Base-by-base conservation (phyloP, 2,329 filamentous ascomycete species). In the Microsporum ferrugineum region DNA sequence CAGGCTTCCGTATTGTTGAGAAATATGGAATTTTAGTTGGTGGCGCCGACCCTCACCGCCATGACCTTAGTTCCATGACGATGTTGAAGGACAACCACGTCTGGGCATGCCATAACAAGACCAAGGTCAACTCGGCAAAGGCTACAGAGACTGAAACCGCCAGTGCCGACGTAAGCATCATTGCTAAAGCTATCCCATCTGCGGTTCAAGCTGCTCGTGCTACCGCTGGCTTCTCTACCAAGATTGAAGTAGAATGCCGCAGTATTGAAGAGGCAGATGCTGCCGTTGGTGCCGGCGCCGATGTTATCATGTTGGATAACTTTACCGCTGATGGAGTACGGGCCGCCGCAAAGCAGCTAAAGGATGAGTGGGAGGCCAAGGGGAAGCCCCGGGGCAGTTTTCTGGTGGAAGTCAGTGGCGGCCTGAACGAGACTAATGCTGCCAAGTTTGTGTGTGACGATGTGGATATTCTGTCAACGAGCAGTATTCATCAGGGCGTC, bases 51-150 rank as follows among this genome's bases (percentile, higher is more conserved):
- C 84, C 87, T 2, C 94, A 99, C 74, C 81, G 94, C 36, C 89
- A 96, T 76, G 94, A 99, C 73, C 79, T 99, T 61, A 88, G 85
- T 72, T 84, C 87, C 65, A 97, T 99, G 94, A 91, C 91, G 61
- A 99, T 99, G 94, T 81, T 99, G 66, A 99, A 99, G 79, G 94
- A 99, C 76, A 99, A 99, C 76, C 94, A 99, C 76, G 87, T 99
- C 61, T 96, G 92, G 88, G 90, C 89, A 64, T 87, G 88, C 60
- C 87, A 87, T 57, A 73, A 76, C 60, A 75, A 76, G 62, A 64
- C 66, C n/a, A 63, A 58, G 23, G 41, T 58, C 8, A 61, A 63
- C 17, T 29, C 60, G 36, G 55, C 17, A 23, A 23, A 53, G 31
- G 2, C 7, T n/a, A 23, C 23, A 7, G 47, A 47, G 23, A 17